Conservation (phyloP, 73 alveolate genomes). For the Uronychia binucleata region DNA sequence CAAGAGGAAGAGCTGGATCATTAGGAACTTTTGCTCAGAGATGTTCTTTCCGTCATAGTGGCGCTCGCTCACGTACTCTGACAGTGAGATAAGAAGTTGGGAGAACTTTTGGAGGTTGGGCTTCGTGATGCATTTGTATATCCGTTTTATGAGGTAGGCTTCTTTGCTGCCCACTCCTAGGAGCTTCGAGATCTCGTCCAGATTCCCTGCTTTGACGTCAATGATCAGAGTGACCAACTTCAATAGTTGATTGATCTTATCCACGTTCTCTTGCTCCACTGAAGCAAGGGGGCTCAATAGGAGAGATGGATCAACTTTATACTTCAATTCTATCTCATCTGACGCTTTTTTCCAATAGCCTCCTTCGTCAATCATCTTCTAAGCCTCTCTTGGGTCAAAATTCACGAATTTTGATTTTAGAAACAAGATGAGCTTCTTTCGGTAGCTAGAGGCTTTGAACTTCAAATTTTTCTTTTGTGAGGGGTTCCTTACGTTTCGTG, state of each 20-base stretch:
- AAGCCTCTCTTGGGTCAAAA: background rate
- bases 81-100: background rate
- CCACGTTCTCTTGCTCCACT: background rate
- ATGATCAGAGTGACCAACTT: background rate
- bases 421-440: background rate
- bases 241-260: background rate
- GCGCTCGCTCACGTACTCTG: background rate
- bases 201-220: background rate
- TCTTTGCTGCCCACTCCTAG: background rate
- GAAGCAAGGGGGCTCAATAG: background rate
- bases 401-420: background rate
- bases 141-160: background rate
- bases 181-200: background rate
- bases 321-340: background rate
- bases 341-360: background rate
- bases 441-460: background rate
- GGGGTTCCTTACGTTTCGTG: no score
- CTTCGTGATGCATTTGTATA: background rate
- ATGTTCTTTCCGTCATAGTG: background rate
- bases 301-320: background rate
- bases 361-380: background rate
- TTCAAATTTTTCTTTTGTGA: no score
- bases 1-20: background rate
- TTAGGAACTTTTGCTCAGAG: background rate
- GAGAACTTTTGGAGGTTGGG: background rate